Evolutionary conservation across 371 early-diverging fungal species (phyloP), one percentile per base, ranked within the genome.

Genomic region (Saksenaea vasiformis): DNA sequence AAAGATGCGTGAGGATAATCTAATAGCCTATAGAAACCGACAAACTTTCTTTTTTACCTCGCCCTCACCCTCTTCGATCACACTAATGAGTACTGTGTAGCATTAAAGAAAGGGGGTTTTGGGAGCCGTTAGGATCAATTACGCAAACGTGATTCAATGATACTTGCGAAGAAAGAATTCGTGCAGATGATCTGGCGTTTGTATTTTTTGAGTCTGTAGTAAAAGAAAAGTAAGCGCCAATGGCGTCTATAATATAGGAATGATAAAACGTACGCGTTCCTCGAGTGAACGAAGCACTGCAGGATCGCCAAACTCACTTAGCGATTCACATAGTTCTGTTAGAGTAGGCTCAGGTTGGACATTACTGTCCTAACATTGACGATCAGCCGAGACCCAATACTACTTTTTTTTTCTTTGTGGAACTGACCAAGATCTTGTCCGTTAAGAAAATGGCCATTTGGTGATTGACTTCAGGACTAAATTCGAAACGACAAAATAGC

Each of bases 351-450:
- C 61, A 36, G 51, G 37, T 19, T 36, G 44, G 31, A 27, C 54
- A 8, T 34, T 24, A 13, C 44, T 61, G 15, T 47, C 54, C 34
- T 47, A 17, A 37, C 51, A 24, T 22, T 10, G 28, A 31, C 51
- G 38, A 34, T 61, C 61, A 36, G 31, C 28, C 31, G 27, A 34
- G 31, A 41, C 28, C n/a, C n/a, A 41, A 27, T 27, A 27, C 53
- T 11, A 15, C 14, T n/a, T 22, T 51, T 43, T 41, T 14, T 11
- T 58, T n/a, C 17, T 31, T 27, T 36, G 17, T 47, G 14, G 35
- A 41, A 57, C 55, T 56, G 37, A 69, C 70, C 59, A 65, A 47
- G n/a, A 65, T 58, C 27, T 35, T 47, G 41, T 69, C 60, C 3
- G 65, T 53, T 22, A 69, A 34, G 17, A 59, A 59, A 22, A 38